Evolutionary conservation across 495 filamentous ascomycete genomes (phyloP).

Genomic region (Tuber aestivum): DNA sequence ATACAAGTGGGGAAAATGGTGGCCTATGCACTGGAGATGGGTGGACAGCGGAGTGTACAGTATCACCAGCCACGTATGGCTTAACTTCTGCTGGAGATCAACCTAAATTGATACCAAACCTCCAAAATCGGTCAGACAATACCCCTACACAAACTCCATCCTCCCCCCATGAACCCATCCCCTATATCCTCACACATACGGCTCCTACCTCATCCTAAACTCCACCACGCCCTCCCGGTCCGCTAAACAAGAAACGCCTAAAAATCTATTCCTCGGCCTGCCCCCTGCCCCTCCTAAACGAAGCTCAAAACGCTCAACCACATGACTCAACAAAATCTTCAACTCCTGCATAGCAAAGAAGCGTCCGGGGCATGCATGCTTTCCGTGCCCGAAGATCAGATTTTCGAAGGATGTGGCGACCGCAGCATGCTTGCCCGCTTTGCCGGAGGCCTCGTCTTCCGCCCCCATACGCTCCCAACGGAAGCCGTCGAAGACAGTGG

Average conservation of each 20-base stretch:
- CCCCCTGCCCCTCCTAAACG: slow-evolving; percentile 41
- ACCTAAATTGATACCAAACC: background rate
- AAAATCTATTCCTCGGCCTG: slow-evolving; percentile 23
- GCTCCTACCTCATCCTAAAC: slow-evolving; percentile 18
- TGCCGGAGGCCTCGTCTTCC: slow-evolving; percentile 10
- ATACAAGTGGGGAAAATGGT: background rate
- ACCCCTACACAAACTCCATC: background rate
- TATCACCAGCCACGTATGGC: background rate
- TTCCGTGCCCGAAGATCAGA: slow-evolving; percentile 32
- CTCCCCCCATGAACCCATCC: slow-evolving; percentile 5
- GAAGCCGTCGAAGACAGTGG: slow-evolving; percentile 33
- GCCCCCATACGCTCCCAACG: slow-evolving; percentile 27
- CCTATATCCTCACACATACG: background rate
- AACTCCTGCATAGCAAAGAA: slow-evolving; percentile 47
- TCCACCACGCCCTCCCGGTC: slow-evolving; percentile 18
- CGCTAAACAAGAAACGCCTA: slow-evolving; percentile 19
- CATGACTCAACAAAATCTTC: slow-evolving; percentile 47
- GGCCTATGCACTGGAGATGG: slow-evolving; percentile 10
- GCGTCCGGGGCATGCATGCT: slow-evolving; percentile 46
- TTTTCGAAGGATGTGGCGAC: slow-evolving; percentile 27
- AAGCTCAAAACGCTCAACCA: slow-evolving; percentile 51
- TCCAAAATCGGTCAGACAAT: background rate
- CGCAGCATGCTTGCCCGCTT: slow-evolving; percentile 32
- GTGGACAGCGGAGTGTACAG: slow-evolving; percentile 25
- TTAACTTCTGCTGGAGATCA: too few species aligned